Evolutionary conservation across 2,329 filamentous ascomycete genomes (phyloP), one percentile per base, ranked within the genome.

Genomic region (Stemphylium lycopersici): DNA sequence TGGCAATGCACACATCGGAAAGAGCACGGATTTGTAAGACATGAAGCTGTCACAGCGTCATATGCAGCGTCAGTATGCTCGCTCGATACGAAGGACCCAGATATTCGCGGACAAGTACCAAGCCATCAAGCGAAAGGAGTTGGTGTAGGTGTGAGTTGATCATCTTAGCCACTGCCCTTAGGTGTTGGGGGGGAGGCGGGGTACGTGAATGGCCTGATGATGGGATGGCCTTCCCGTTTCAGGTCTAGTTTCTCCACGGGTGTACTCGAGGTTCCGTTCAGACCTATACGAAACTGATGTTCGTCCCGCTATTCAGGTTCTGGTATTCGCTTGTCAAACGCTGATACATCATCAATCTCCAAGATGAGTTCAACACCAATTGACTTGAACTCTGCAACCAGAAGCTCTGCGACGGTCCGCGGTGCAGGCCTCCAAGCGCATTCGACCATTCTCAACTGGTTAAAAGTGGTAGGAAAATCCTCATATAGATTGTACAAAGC

Each of bases 11-110:
- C 8, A 4, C 24, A 15, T 36, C 0, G 3, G 2, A 16, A 12
- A 15, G n/a, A 4, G 31, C 3, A 15, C 12, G n/a, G 20, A 36
- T 42, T 24, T 29, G 26, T 33, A 29, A 29, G 47, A 10, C 5
- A 49, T 49, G 47, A 49, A 38, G 47, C 38, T 49, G n/a, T 3
- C 2, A 15, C 29, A 36, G 47, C 47, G 47, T 49, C 47, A 49
- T 42, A 13, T 20, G 15, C 11, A 32, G 20, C 6, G 13, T 39
- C 10, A 20, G 5, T 24, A 39, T 32, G 13, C 40, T 12, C 12
- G 16, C 7, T 29, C 26, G 3, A 31, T 6, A 20, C 13, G 1
- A 22, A 22, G 12, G 32, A 22, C 6, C 11, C 3, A 7, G 20
- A 43, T 11, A 29, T 29, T 11, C 2, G 8, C 10, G 6, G 6